Conservation (phyloP, 495 filamentous ascomycete species). For the Hyaloscypha variabilis region DNA sequence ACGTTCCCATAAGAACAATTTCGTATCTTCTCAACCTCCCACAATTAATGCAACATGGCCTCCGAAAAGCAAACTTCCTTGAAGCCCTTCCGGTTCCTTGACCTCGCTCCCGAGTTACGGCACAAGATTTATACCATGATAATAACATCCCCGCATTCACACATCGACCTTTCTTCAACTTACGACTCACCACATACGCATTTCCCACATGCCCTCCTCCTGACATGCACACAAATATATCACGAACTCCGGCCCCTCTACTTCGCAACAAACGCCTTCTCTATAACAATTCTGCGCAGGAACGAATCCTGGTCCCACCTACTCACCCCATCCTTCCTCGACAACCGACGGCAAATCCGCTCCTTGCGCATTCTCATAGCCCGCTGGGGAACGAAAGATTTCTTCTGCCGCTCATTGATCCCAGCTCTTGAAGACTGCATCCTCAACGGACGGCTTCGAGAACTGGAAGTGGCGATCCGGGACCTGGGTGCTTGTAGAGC, state of each 20-base stretch:
- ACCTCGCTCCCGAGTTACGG: slow-evolving; percentile 31
- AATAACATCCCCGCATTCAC: slow-evolving; percentile 3
- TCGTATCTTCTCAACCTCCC: not conserved
- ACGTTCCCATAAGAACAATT: not conserved
- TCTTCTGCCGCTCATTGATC: slow-evolving; percentile 19
- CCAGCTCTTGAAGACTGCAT: slow-evolving; percentile 29
- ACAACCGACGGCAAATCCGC: slow-evolving; percentile 18
- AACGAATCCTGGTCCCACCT: slow-evolving; percentile 19
- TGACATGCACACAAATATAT: slow-evolving; percentile 30
- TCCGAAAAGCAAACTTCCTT: not conserved
- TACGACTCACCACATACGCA: not conserved
- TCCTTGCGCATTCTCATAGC: slow-evolving; percentile 11
- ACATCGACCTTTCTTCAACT: slow-evolving; percentile 8
- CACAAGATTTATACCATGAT: slow-evolving; percentile 26
- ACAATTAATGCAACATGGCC: not conserved
- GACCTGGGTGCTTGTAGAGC: no score
- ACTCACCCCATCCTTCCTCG: slow-evolving; percentile 15
- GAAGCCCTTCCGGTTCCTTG: slow-evolving; percentile 28
- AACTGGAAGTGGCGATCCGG: slow-evolving; percentile 21
- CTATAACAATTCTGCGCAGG: slow-evolving; percentile 15
- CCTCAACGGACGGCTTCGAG: slow-evolving; percentile 28
- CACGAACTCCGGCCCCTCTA: slow-evolving; percentile 27
- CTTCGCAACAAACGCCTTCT: slow-evolving; percentile 28
- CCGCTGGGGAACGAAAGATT: slow-evolving; percentile 30
- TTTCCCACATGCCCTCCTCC: slow-evolving; percentile 22